These are phyloP conservation scores for Claviceps sorghi DNA, from an alignment of 2,329 filamentous ascomycete species.

Conservation along the genomic window DNA sequence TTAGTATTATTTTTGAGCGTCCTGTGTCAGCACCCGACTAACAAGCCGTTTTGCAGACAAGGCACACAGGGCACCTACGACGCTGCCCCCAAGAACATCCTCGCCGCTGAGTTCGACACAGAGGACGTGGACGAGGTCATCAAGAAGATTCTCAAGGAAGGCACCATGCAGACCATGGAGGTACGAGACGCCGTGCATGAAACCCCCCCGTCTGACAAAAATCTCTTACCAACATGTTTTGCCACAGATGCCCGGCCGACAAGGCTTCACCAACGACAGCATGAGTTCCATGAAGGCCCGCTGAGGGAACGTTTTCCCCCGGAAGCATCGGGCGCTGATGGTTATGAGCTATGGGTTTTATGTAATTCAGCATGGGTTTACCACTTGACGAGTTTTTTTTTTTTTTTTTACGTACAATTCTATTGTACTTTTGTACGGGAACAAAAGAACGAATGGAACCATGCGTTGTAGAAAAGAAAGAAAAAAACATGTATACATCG, in stretches of 20 bases:
- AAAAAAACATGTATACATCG: background rate
- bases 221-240: background rate
- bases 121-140: conserved; percentile 66
- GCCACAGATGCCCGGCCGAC: conserved; percentile 34
- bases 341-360: background rate
- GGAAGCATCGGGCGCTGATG: background rate
- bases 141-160: conserved; percentile 65
- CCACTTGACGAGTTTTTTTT: background rate
- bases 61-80: conserved; percentile 72
- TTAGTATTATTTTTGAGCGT: too few species aligned
- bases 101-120: conserved; percentile 83
- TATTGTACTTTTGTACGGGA: background rate
- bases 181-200: too few species aligned
- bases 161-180: conserved; percentile 48
- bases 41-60: conserved; percentile 43
- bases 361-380: background rate
- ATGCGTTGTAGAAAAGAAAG: too few species aligned
- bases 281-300: conserved; percentile 29
- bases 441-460: background rate
- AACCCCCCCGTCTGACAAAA: too few species aligned
- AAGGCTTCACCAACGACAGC: conserved; percentile 39
- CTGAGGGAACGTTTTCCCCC: conserved; percentile 14
- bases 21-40: background rate
- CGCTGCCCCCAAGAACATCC: conserved; percentile 53
- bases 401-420: too few species aligned